Percentiles rank a stretch among this genome's conserved stretches.
Evolutionary conservation across 768 basidiomycete genomes (phyloP).

Genomic region (Collybia sordida): DNA sequence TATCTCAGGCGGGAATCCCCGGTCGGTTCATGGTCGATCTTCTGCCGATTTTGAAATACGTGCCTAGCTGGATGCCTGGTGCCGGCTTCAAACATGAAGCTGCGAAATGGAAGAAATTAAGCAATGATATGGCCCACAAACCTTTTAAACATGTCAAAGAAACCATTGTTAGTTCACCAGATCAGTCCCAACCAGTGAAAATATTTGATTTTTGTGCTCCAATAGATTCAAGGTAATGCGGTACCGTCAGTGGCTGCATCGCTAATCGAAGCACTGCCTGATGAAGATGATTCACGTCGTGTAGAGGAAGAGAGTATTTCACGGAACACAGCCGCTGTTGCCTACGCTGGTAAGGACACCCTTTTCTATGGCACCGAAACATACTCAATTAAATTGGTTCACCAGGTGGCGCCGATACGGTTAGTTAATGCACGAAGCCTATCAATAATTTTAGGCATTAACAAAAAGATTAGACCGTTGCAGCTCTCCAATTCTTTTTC

Average conservation of each 20-base stretch:
- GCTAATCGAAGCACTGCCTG: slow-evolving; percentile 13
- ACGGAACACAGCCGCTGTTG: slow-evolving; percentile 15
- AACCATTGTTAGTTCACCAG: background rate
- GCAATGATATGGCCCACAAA: background rate
- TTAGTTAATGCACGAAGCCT: background rate
- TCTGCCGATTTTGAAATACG: slow-evolving; percentile 18
- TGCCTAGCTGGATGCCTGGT: slow-evolving; percentile 32
- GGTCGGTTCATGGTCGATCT: slow-evolving; percentile 24
- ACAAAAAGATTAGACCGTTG: slow-evolving; percentile 4
- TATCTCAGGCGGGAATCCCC: slow-evolving; percentile 14
- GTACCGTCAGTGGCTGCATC: slow-evolving; percentile 15
- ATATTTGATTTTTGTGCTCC: background rate
- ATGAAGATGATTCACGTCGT: slow-evolving; percentile 6
- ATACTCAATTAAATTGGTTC: background rate
- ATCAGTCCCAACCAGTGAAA: slow-evolving; percentile 2
- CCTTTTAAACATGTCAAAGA: background rate
- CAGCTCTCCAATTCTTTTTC: slow-evolving; percentile 27
- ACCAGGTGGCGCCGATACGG: slow-evolving; percentile 1
- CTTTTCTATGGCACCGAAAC: background rate
- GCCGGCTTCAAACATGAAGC: slow-evolving; percentile 37
- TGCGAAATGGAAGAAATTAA: slow-evolving; percentile 29
- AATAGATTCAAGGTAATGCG: slow-evolving; percentile 11
- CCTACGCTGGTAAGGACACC: slow-evolving; percentile 18
- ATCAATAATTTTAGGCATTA: background rate
- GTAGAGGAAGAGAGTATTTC: slow-evolving; percentile 11